A percentile compares a stretch with the other conserved stretches of the same genome.
These are phyloP conservation scores for Tylopilus balloui DNA, from an alignment of 768 basidiomycete species.

Conservation along the genomic window DNA sequence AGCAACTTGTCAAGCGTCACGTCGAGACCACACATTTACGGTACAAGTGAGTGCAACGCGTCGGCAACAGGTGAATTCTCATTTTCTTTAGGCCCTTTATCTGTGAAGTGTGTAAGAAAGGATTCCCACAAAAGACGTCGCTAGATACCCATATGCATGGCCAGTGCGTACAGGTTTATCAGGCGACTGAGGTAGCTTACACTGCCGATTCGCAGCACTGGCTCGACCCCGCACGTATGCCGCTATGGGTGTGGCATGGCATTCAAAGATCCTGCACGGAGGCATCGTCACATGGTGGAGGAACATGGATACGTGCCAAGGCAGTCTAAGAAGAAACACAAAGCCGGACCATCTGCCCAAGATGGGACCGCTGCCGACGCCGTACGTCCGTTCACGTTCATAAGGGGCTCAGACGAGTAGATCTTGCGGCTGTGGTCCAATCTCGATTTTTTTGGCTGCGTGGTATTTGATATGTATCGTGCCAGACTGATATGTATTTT, in stretches of 20 bases:
- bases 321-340: slow-evolving; percentile 42
- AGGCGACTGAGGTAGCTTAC: slow-evolving; percentile 8
- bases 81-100: slow-evolving; percentile 41
- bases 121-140: slow-evolving; percentile 58
- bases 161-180: slow-evolving; percentile 35
- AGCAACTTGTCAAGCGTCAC: slow-evolving; percentile 67
- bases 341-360: slow-evolving; percentile 30
- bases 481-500: slow-evolving; percentile 21
- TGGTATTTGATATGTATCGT: slow-evolving; percentile 23
- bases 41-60: slow-evolving; percentile 44
- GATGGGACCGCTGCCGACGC: slow-evolving; percentile 23
- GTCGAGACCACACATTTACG: slow-evolving; percentile 59
- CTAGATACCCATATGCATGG: slow-evolving; percentile 54
- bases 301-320: slow-evolving; percentile 49
- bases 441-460: slow-evolving; percentile 7
- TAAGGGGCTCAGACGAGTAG: slow-evolving; percentile 28
- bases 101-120: slow-evolving; percentile 49
- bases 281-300: slow-evolving; percentile 55
- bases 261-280: slow-evolving; percentile 63
- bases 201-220: slow-evolving; percentile 41
- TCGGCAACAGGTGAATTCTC: slow-evolving; percentile 13
- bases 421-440: not conserved
- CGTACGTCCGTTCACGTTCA: slow-evolving; percentile 32
- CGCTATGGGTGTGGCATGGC: slow-evolving; percentile 45
- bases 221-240: slow-evolving; percentile 51